Base-by-base conservation (phyloP, 169 alveolate genomes). In the Eimeria tenella region DNA sequence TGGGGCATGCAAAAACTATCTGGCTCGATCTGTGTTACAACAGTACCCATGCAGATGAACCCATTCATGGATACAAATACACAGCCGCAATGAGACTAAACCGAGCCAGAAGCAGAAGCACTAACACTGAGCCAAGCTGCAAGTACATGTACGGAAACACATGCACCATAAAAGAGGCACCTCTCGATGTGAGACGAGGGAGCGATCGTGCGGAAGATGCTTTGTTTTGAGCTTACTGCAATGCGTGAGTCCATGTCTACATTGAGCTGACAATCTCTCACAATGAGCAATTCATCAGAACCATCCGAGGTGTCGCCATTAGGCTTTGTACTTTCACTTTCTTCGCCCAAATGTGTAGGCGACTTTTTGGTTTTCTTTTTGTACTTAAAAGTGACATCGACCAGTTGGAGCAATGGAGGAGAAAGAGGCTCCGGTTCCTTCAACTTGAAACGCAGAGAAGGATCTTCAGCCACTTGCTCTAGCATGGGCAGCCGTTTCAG, bases 391-490 rank as follows among this genome's bases (percentile, higher is more conserved):
- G 68, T 68, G 63, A 95, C 97, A 31, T 93, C 93, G 53, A 95
- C 94, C 60, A 95, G 56, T 55, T 79, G 95, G 60, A 94, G 62
- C n/a, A 94, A 60, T 15, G 96, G 96, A 5, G 96, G 82, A 0
- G 95, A 65, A 63, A 90, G 53, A 10, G 9, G 52, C 73, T 88
- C 96, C 49, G 98, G 98, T 84, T 98, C 98, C 50, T 98, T 97
- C 94, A 98, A 97, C n/a, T 98, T 98, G 96, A 98, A 98, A 15
- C 97, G 96, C 89, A 98, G 98, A 62, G 99, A 96, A 19, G 99
- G 99, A 96, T 99, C 99, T 89, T 98, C 99, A 56, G 98, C 95
- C 55, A 98, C 98, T 95, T 98, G 99, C 87, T 98, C 99, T 52
- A 99, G 96, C 74, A 98, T 94, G 68, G 99, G 99, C 97, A 98